These are phyloP conservation scores for Lasiosphaeriaceae sp. DNA, from an alignment of 495 filamentous ascomycete species.

Conservation along the genomic window DNA sequence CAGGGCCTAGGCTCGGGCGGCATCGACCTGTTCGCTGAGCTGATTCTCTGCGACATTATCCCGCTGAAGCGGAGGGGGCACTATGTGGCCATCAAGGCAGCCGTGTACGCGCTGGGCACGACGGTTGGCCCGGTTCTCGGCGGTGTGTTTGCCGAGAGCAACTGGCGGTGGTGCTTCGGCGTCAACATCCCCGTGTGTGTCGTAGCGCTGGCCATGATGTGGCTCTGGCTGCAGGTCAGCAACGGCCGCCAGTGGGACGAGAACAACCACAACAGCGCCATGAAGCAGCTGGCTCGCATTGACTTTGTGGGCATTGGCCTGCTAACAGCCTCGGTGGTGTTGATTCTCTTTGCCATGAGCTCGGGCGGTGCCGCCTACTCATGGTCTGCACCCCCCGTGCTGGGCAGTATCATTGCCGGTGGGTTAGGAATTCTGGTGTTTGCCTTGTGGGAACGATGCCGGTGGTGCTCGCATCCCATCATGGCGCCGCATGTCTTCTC, in stretches of 20 bases:
- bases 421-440: constrained; percentile 22
- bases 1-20: constrained; percentile 83
- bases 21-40: constrained; percentile 41
- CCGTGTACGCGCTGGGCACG: constrained; percentile 69
- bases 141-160: constrained; percentile 61
- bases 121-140: constrained; percentile 72
- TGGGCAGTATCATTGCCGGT: constrained; percentile 18
- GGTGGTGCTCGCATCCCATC: constrained; percentile 26
- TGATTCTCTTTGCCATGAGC: constrained; percentile 32
- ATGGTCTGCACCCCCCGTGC: constrained; percentile 23
- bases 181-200: constrained; percentile 28
- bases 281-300: constrained; percentile 17
- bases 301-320: constrained; percentile 30
- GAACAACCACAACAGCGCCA: background rate
- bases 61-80: constrained; percentile 61
- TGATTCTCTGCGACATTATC: constrained; percentile 64
- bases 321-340: constrained; percentile 25
- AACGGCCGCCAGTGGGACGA: constrained; percentile 8
- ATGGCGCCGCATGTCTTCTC: constrained; percentile 33
- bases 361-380: constrained; percentile 22
- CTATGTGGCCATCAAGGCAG: constrained; percentile 55
- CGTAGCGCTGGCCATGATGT: constrained; percentile 23
- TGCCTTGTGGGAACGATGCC: constrained; percentile 23
- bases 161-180: constrained; percentile 27
- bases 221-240: constrained; percentile 27